phyloP scores from a whole-genome alignment of 768 basidiomycete genomes.

The Phlegmacium glaucopus region DNA sequence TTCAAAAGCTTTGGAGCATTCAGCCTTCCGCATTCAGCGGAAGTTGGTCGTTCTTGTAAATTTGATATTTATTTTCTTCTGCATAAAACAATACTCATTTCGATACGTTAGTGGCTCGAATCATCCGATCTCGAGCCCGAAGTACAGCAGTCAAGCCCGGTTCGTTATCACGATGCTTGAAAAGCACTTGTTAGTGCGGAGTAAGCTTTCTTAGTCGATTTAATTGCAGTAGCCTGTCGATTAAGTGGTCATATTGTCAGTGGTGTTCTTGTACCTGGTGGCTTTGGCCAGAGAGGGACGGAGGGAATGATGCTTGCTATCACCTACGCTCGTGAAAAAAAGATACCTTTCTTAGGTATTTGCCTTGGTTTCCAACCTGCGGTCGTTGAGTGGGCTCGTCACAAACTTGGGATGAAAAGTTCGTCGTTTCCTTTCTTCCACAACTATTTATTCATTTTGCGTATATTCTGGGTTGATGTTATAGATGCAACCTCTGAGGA shows the following conservation, averaged over 20 bases:
- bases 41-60: conserved; percentile 79
- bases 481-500: conserved; percentile 85
- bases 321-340: conserved; percentile 94
- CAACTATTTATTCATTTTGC: neutral
- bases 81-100: neutral
- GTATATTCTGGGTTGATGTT: too few relatives aligned
- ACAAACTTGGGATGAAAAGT: conserved; percentile 73
- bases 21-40: conserved; percentile 86
- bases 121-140: conserved; percentile 87
- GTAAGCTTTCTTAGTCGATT: conserved; percentile 41
- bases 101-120: conserved; percentile 79
- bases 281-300: conserved; percentile 89
- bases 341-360: conserved; percentile 92
- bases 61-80: neutral
- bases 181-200: conserved; percentile 84
- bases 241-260: conserved; percentile 45
- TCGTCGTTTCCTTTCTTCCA: conserved; percentile 12
- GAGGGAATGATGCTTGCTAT: conserved; percentile 99
- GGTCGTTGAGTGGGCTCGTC: conserved; percentile 91
- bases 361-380: conserved; percentile 98
- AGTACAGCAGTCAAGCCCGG: conserved; percentile 75
- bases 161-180: conserved; percentile 95
- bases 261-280: conserved; percentile 96
- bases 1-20: conserved; percentile 94
- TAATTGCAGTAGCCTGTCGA: too few relatives aligned